A percentile compares a stretch with the other conserved stretches of the same genome.
These are phyloP conservation scores for Perkinsela sp. DNA, from an alignment of 208 protist species.

Conservation along the genomic window DNA sequence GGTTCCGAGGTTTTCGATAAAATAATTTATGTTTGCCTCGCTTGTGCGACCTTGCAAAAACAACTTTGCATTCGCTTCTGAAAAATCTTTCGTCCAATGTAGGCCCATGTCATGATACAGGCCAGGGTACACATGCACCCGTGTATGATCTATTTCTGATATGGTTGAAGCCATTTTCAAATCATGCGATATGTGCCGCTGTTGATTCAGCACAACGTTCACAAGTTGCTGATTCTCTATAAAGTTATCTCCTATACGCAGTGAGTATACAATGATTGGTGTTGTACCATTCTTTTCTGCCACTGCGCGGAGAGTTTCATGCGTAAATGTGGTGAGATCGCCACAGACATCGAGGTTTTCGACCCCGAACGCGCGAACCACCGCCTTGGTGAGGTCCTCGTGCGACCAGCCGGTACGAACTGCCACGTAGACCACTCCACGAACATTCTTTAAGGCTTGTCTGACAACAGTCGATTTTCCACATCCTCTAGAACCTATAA, in stretches of 20 bases:
- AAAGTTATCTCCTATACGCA: not conserved
- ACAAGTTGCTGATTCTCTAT: not conserved
- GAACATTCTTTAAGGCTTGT: not conserved
- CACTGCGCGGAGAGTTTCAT: conserved; percentile 24
- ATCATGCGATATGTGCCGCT: not conserved
- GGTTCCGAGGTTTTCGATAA: not conserved
- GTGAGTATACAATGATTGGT: not conserved
- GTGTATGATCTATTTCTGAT: conserved; percentile 1
- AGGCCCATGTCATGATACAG: not conserved
- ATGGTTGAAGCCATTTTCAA: not conserved
- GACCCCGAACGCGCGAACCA: conserved; percentile 21
- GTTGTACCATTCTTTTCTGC: conserved; percentile 7
- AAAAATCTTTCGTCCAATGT: not conserved
- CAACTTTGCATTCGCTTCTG: not conserved
- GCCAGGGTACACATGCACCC: not conserved
- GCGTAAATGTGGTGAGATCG: conserved; percentile 41
- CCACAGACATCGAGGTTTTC: conserved; percentile 44
- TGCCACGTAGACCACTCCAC: not conserved
- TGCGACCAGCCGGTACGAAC: not conserved
- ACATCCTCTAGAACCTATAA: not conserved
- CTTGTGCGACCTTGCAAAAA: not conserved
- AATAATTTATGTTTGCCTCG: not conserved
- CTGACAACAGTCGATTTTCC: not conserved
- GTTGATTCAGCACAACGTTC: not conserved
- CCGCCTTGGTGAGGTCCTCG: not conserved